Conservation (phyloP, 2,329 filamentous ascomycete species). For the Aspergillus candidus region DNA sequence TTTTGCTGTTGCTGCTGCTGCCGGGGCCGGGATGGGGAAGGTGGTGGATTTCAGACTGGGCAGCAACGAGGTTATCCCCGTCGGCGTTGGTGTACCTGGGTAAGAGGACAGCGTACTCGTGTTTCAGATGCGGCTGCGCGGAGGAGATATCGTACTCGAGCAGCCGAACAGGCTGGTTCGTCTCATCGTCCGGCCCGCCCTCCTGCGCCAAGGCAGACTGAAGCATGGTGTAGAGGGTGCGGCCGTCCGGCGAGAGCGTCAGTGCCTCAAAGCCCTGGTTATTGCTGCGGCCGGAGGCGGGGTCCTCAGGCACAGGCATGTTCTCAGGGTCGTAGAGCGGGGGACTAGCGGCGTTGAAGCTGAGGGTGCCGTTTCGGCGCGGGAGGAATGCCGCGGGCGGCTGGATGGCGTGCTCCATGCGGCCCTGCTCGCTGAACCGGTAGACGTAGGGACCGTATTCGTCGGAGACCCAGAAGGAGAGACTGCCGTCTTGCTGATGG, state of each 20-base stretch:
- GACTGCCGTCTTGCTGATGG: constrained; percentile 42
- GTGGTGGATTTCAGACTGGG: constrained; percentile 64
- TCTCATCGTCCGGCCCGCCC: constrained; percentile 51
- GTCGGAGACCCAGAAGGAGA: constrained; percentile 60
- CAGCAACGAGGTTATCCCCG: constrained; percentile 46
- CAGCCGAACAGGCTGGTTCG: constrained; percentile 54
- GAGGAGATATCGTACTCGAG: constrained; percentile 58
- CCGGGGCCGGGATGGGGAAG: constrained; percentile 31
- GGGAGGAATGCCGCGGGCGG: constrained; percentile 62
- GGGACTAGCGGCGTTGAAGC: constrained; percentile 60
- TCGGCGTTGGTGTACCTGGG: constrained; percentile 51
- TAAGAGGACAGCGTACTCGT: constrained; percentile 62
- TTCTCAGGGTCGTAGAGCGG: constrained; percentile 52
- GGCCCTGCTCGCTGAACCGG: constrained; percentile 54
- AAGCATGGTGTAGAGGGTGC: constrained; percentile 58
- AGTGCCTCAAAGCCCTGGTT: constrained; percentile 72
- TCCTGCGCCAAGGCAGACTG: constrained; percentile 61
- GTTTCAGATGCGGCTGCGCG: constrained; percentile 42
- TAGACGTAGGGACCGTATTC: constrained; percentile 68
- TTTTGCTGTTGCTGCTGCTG: constrained; percentile 6
- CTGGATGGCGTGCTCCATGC: constrained; percentile 57
- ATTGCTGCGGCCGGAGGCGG: constrained; percentile 59
- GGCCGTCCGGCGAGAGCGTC: constrained; percentile 57
- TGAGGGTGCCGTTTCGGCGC: constrained; percentile 53
- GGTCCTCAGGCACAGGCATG: constrained; percentile 49